These are phyloP conservation scores for Amanita rubescens DNA, from an alignment of 768 basidiomycete genomes.

Conservation along the genomic window DNA sequence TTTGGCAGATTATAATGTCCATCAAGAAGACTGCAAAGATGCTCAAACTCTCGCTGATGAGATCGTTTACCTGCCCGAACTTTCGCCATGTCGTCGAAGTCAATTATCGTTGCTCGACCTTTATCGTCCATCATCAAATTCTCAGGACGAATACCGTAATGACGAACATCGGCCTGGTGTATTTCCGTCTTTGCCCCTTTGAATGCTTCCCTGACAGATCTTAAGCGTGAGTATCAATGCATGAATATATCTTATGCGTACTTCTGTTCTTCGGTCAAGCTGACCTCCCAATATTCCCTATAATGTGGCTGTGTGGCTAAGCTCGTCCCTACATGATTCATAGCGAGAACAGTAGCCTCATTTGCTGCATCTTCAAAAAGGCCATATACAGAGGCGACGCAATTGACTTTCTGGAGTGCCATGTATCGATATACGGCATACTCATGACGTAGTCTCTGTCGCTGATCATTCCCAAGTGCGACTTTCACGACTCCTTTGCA, in stretches of 20 bases:
- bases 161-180: neutral
- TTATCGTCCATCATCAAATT: neutral
- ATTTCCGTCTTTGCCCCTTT: neutral
- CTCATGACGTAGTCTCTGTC: neutral
- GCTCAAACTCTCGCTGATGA: too few species aligned
- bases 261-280: too few species aligned
- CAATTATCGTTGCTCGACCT: too few species aligned
- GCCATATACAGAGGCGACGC: neutral
- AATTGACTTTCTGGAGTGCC: neutral
- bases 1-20: neutral
- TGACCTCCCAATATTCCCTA: neutral
- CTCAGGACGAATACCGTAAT: too few species aligned
- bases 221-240: too few species aligned
- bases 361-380: too few species aligned
- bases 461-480: neutral
- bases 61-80: too few species aligned
- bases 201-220: too few species aligned
- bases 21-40: neutral
- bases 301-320: neutral
- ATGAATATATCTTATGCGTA: too few species aligned
- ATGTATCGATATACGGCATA: neutral
- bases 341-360: too few species aligned
- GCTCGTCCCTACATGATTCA: slow-evolving; percentile 1
- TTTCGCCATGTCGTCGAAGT: too few species aligned
- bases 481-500: neutral